Conservation (phyloP, 2,329 filamentous ascomycete genomes). For the Ceratocystis ficicola region DNA sequence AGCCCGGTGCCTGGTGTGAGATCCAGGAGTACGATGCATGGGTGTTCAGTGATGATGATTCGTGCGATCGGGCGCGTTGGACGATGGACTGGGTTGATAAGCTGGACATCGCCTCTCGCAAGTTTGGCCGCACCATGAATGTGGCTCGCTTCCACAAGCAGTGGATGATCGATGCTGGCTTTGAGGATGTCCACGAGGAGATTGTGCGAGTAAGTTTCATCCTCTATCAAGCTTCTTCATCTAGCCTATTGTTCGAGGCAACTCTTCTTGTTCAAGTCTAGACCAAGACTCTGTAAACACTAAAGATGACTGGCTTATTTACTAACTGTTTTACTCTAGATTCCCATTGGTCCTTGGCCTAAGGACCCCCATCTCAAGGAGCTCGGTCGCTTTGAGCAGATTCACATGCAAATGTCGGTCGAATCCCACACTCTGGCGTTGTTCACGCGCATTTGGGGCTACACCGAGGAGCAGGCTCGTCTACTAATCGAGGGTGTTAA, state of each 20-base stretch:
- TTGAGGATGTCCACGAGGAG: slow-evolving; percentile 29
- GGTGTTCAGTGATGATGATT: slow-evolving; percentile 33
- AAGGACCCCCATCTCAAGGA: slow-evolving; percentile 31
- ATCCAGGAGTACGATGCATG: slow-evolving; percentile 33
- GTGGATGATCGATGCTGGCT: slow-evolving; percentile 32
- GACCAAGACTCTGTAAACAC: background rate
- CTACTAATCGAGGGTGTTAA: slow-evolving; percentile 35
- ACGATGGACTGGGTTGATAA: slow-evolving; percentile 33
- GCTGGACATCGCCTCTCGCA: slow-evolving; percentile 29
- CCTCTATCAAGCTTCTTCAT: background rate
- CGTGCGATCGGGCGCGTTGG: slow-evolving; percentile 30
- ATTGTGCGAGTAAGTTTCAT: slow-evolving; percentile 27
- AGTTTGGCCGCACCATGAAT: slow-evolving; percentile 33
- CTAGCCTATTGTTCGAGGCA: too few relatives aligned
- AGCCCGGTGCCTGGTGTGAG: slow-evolving; percentile 31
- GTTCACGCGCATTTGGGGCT: slow-evolving; percentile 32
- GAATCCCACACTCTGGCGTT: slow-evolving; percentile 34
- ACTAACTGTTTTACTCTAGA: slow-evolving; percentile 24
- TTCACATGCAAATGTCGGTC: slow-evolving; percentile 35
- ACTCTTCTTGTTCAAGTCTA: background rate
- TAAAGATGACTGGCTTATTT: too few relatives aligned
- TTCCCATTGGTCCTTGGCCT: slow-evolving; percentile 33
- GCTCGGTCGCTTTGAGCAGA: slow-evolving; percentile 30
- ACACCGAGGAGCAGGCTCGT: slow-evolving; percentile 32
- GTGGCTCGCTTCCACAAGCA: slow-evolving; percentile 30